phyloP scores from a whole-genome alignment of 805 yeast genomes.

The Candida nitratophila region DNA sequence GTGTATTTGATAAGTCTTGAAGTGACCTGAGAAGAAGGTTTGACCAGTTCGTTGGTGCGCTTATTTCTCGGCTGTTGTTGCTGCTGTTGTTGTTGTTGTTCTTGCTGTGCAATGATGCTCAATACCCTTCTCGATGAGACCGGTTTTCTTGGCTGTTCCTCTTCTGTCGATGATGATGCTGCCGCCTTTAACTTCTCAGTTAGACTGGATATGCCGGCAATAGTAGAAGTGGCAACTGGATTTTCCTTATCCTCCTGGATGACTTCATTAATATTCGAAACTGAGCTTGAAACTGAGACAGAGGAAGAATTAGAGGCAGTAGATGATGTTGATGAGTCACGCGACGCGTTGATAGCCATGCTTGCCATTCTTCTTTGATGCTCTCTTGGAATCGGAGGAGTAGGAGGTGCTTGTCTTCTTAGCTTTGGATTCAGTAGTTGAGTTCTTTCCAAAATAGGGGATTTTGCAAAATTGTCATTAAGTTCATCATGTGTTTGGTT shows the following conservation, averaged over 20 bases:
- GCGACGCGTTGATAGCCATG: neutral
- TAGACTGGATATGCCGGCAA: neutral
- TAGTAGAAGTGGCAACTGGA: neutral
- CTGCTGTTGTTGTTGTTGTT: neutral
- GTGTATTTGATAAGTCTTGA: conserved; percentile 23
- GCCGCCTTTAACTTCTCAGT: neutral
- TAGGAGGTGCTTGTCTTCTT: conserved; percentile 14
- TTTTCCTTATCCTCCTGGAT: neutral
- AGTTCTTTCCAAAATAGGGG: conserved; percentile 5
- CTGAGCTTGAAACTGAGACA: neutral
- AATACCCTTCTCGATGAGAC: neutral
- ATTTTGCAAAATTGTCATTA: neutral
- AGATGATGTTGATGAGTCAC: neutral
- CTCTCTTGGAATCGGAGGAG: conserved; percentile 17
- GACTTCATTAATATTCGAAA: neutral
- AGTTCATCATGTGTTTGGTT: conserved; percentile 3
- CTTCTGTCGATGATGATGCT: neutral
- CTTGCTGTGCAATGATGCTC: neutral
- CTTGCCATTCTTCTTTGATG: neutral
- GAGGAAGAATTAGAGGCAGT: neutral
- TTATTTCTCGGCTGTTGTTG: neutral
- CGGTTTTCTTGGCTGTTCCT: neutral
- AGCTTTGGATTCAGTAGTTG: conserved; percentile 4
- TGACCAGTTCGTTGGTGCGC: conserved; percentile 12
- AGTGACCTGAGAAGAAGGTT: conserved; percentile 18